phyloP scores from a whole-genome alignment of 2,329 filamentous ascomycete species.

The Dichotomopilus funicola region DNA sequence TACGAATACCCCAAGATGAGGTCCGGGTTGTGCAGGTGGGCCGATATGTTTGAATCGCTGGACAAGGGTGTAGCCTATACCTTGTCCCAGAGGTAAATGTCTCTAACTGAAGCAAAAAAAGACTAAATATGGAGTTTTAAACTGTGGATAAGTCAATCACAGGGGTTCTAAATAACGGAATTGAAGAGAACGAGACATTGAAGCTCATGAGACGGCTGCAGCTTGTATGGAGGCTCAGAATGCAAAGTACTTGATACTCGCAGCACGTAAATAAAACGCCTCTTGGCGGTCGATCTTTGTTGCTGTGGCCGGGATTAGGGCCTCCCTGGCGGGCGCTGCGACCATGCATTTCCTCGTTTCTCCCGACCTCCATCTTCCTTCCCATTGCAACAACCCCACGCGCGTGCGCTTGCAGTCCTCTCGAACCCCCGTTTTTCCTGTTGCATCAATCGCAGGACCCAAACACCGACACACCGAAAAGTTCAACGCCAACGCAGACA shows the following conservation, averaged over 20 bases:
- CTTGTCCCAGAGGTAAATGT: no score
- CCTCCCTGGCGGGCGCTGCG: slow-evolving; percentile 23
- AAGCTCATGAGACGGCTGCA: neutral
- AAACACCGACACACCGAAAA: slow-evolving; percentile 14
- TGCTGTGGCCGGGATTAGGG: slow-evolving; percentile 20
- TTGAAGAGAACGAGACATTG: no score
- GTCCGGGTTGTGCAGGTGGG: no score
- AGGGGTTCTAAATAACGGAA: no score
- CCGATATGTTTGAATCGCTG: no score
- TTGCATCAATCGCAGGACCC: slow-evolving; percentile 20
- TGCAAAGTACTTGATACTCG: neutral
- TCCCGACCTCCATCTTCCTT: slow-evolving; percentile 24
- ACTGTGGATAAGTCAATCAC: no score
- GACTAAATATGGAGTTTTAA: no score
- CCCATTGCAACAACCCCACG: slow-evolving; percentile 24
- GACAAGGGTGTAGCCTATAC: no score
- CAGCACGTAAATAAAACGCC: neutral
- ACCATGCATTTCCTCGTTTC: slow-evolving; percentile 19
- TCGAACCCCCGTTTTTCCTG: slow-evolving; percentile 22
- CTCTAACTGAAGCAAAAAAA: no score
- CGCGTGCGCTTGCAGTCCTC: slow-evolving; percentile 19
- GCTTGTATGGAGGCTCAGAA: neutral
- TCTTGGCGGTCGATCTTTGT: slow-evolving; percentile 23
- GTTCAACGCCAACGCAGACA: slow-evolving; percentile 25
- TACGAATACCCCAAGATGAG: no score